phyloP scores from a whole-genome alignment of 2,329 filamentous ascomycete genomes.

The Cadophora sp. region DNA sequence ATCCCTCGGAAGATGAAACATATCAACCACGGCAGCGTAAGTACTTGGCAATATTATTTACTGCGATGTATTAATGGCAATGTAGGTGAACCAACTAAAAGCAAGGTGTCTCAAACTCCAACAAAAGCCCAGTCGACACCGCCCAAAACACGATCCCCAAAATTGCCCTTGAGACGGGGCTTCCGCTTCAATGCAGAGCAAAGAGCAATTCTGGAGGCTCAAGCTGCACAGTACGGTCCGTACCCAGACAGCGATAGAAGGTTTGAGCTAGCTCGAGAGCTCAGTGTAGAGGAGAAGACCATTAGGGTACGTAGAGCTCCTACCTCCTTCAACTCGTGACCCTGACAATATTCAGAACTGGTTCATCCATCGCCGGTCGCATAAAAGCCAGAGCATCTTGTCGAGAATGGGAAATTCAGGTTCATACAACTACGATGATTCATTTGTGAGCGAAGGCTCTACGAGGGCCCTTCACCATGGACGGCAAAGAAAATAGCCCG shows the following conservation, averaged over 20 bases:
- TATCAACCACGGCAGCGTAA: slow-evolving; percentile 11
- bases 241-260: slow-evolving; percentile 19
- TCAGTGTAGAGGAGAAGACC: slow-evolving; percentile 23
- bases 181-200: slow-evolving; percentile 21
- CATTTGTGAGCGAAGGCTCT: neutral
- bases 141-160: slow-evolving; percentile 5
- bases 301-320: slow-evolving; percentile 18
- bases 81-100: slow-evolving; percentile 2
- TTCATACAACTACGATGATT: neutral
- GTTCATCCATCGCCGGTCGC: slow-evolving; percentile 20
- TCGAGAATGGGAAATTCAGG: slow-evolving; percentile 3
- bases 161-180: slow-evolving; percentile 8
- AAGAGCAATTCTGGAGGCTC: slow-evolving; percentile 19
- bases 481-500: neutral
- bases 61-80: neutral
- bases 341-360: slow-evolving; percentile 24
- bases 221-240: slow-evolving; percentile 18
- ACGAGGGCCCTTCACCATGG: neutral
- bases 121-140: neutral
- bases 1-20: slow-evolving; percentile 14
- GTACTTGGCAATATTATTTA: neutral
- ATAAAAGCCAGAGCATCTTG: slow-evolving; percentile 9
- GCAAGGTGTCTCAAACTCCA: slow-evolving; percentile 17
- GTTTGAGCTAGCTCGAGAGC: slow-evolving; percentile 17
- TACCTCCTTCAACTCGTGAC: neutral